Base-by-base conservation (phyloP, 1,139 yeast species). In the Candida sojae region DNA sequence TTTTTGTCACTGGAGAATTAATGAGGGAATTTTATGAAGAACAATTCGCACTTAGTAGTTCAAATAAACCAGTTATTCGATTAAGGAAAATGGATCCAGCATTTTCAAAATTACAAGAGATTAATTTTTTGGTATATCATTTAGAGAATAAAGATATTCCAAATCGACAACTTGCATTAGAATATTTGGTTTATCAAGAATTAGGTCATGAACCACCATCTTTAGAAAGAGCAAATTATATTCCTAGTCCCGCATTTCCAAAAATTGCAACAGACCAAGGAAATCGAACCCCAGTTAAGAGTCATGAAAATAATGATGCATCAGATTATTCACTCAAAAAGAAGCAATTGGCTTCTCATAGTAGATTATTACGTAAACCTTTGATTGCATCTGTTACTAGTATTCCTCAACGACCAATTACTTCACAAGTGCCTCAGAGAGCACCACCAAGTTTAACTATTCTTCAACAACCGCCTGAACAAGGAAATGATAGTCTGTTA, bases 11-110 rank as follows among this genome's bases (percentile, higher is more conserved):
- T 6, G 59, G 59, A 6, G 58, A 56, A 38, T 49, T 56, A 34
- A 56, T 56, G 59, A 53, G 48, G 37, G 57, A 56, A 40, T 56
- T 56, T 53, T 56, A 56, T 43, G 48, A 56, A 46, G 59, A 56
- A 42, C 59, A 56, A 42, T 56, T 54, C 43, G 48, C 56, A 23
- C 43, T 47, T 30, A 48, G 53, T 13, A 36, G 48, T 31, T 53
- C 57, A 1, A 50, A 49, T 38, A 56, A 56, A 29, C 59, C 59
- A 7, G 55, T 54, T 29, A 56, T 56, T 25, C 36, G 59, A 42
- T 49, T 56, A 38, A 52, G 59, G 44, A 56, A 56, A 48, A 56
- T 56, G 59, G 59, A 56, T 42, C 59, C 59, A 4, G 59, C 59
- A 6, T 56, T 56, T 45, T 51, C 55, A 36, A 56, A 56, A 40